A percentile compares a stretch with the other conserved stretches of the same genome.
phyloP scores from a whole-genome alignment of 345 rosid species.

The Brassica cretica region DNA sequence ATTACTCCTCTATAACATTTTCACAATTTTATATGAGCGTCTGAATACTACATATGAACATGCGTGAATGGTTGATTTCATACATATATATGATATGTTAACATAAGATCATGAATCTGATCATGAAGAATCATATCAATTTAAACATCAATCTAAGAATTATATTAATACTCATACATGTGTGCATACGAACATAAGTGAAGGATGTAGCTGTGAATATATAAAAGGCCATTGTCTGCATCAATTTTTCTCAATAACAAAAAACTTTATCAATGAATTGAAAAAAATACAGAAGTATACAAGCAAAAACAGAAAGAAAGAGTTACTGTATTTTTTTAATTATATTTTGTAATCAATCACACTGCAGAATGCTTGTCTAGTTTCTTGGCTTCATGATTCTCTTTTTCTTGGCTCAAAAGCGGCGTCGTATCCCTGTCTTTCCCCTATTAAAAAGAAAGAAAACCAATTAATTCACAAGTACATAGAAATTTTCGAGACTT shows the following conservation, averaged over 20 bases:
- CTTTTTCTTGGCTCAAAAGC: constrained; percentile 64
- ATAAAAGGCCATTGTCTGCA: constrained; percentile 4
- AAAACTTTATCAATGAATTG: constrained; percentile 32
- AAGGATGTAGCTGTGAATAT: too few species aligned
- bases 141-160: too few species aligned
- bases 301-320: background rate
- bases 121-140: too few species aligned
- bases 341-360: constrained; percentile 44
- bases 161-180: too few species aligned
- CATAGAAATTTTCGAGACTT: background rate
- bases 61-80: too few species aligned
- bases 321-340: background rate
- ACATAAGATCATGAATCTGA: too few species aligned
- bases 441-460: constrained; percentile 42
- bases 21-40: too few species aligned
- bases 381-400: constrained; percentile 68
- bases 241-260: constrained; percentile 23
- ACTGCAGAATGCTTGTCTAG: constrained; percentile 64
- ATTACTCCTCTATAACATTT: too few species aligned
- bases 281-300: background rate
- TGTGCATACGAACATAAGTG: too few species aligned
- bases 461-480: background rate
- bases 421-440: constrained; percentile 80
- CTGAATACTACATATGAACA: too few species aligned
- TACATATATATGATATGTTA: too few species aligned